Evolutionary conservation across 495 filamentous ascomycete genomes (phyloP).

Genomic region (Rostrohypoxylon terebratum): DNA sequence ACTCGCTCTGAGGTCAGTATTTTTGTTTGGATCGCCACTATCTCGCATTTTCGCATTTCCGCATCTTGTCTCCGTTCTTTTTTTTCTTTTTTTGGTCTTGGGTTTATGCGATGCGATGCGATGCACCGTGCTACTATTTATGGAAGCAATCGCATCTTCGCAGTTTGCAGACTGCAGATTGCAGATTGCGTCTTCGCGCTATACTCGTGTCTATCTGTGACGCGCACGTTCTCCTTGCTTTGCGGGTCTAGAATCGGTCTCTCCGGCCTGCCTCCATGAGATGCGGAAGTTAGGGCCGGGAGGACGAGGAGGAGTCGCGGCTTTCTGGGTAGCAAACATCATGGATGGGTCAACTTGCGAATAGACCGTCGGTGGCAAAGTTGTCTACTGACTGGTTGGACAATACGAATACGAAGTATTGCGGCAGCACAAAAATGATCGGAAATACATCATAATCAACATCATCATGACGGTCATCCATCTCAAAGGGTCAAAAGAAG

Average conservation of each 20-base stretch:
- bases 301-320: not conserved
- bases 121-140: slow-evolving; percentile 34
- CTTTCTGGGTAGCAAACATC: slow-evolving; percentile 16
- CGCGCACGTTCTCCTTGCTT: slow-evolving; percentile 27
- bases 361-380: slow-evolving; percentile 41
- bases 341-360: slow-evolving; percentile 21
- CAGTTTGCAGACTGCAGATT: not conserved
- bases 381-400: slow-evolving; percentile 11
- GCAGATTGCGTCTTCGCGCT: not conserved
- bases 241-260: slow-evolving; percentile 8
- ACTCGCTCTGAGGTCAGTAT: slow-evolving; percentile 84
- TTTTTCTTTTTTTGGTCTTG: not conserved
- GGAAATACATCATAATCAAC: not conserved
- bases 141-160: slow-evolving; percentile 25
- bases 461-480: not conserved
- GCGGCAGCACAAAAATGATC: not conserved
- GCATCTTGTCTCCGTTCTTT: not conserved
- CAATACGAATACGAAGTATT: slow-evolving; percentile 34
- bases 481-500: slow-evolving; percentile 6
- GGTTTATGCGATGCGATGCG: not conserved
- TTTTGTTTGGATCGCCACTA: slow-evolving; percentile 30
- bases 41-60: not conserved
- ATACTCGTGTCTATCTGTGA: slow-evolving; percentile 27
- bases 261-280: not conserved
- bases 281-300: not conserved